phyloP scores from a whole-genome alignment of 768 basidiomycete species.

The Ramaria rubella region DNA sequence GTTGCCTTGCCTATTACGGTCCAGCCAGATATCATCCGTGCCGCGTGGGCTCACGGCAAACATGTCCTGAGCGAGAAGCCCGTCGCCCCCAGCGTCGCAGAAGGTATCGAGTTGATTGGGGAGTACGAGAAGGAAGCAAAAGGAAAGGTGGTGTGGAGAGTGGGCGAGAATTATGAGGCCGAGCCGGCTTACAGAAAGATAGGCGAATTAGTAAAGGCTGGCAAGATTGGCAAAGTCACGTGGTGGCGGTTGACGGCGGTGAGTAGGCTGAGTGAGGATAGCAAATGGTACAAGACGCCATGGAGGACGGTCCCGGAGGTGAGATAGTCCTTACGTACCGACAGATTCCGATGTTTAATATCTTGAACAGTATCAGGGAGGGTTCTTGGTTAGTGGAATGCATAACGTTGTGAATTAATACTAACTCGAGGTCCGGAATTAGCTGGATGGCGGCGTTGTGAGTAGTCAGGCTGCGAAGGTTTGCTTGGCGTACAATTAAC shows the following conservation, averaged over 20 bases:
- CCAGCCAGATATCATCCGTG: slow-evolving; percentile 63
- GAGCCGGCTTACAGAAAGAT: slow-evolving; percentile 52
- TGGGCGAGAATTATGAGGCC: slow-evolving; percentile 73
- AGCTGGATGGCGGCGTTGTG: slow-evolving; percentile 79
- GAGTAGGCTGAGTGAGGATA: slow-evolving; percentile 50
- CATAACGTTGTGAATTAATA: slow-evolving; percentile 17
- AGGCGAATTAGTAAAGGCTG: slow-evolving; percentile 42
- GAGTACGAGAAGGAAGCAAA: slow-evolving; percentile 60
- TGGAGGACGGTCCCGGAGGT: slow-evolving; percentile 83
- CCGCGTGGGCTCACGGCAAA: slow-evolving; percentile 67
- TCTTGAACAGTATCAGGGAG: slow-evolving; percentile 60
- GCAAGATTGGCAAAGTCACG: slow-evolving; percentile 65
- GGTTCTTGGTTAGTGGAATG: slow-evolving; percentile 59
- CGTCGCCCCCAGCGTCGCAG: slow-evolving; percentile 61
- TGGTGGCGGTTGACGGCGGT: slow-evolving; percentile 56
- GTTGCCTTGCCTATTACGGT: slow-evolving; percentile 70
- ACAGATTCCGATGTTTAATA: slow-evolving; percentile 7
- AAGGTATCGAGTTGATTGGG: slow-evolving; percentile 57
- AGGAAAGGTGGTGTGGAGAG: slow-evolving; percentile 66
- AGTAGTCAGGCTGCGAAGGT: slow-evolving; percentile 15
- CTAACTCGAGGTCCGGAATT: slow-evolving; percentile 1
- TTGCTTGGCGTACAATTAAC: background rate
- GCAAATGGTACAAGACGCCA: slow-evolving; percentile 73
- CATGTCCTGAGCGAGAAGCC: slow-evolving; percentile 90
- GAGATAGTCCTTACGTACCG: slow-evolving; percentile 22